phyloP scores from a whole-genome alignment of 257 asterid species.

The Haberlea rhodopensis region DNA sequence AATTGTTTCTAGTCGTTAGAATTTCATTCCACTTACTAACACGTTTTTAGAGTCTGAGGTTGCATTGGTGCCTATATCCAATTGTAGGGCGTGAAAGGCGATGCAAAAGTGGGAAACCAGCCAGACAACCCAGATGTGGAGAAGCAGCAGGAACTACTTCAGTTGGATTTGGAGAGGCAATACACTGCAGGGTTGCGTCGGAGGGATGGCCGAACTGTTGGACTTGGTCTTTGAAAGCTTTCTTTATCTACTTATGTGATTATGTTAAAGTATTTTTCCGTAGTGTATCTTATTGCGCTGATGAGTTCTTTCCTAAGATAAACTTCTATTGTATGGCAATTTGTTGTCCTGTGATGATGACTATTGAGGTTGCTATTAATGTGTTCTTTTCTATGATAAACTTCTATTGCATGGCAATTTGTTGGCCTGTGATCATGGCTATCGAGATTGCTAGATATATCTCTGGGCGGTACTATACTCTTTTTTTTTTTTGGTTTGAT shows the following conservation, averaged over 20 bases:
- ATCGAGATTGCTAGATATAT: slow-evolving; percentile 20
- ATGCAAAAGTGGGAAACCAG: slow-evolving; percentile 51
- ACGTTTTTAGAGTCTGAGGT: slow-evolving; percentile 98
- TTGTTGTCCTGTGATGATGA: slow-evolving; percentile 17
- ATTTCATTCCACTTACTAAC: slow-evolving; percentile 58
- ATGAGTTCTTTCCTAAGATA: slow-evolving; percentile 20
- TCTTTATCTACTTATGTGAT: slow-evolving; percentile 23
- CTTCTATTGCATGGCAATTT: background rate
- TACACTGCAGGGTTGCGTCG: slow-evolving; percentile 98
- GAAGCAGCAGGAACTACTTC: slow-evolving; percentile 87
- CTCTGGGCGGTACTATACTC: slow-evolving; percentile 2
- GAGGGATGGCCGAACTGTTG: slow-evolving; percentile 98
- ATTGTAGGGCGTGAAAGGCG: slow-evolving; percentile 99
- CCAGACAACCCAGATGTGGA: slow-evolving; percentile 61
- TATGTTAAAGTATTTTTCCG: slow-evolving; percentile 9
- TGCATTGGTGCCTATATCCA: slow-evolving; percentile 93
- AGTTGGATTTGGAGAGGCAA: slow-evolving; percentile 90
- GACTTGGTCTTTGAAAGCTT: slow-evolving; percentile 70
- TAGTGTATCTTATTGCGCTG: slow-evolving; percentile 18
- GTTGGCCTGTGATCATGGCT: slow-evolving; percentile 21
- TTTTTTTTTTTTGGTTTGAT: too few relatives aligned
- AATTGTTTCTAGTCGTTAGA: slow-evolving; percentile 11
- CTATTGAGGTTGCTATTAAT: slow-evolving; percentile 18
- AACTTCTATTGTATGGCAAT: slow-evolving; percentile 7
- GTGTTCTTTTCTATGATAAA: slow-evolving; percentile 5